Base-by-base conservation (phyloP, 169 alveolate species). In the Cryptosporidium parvum region DNA sequence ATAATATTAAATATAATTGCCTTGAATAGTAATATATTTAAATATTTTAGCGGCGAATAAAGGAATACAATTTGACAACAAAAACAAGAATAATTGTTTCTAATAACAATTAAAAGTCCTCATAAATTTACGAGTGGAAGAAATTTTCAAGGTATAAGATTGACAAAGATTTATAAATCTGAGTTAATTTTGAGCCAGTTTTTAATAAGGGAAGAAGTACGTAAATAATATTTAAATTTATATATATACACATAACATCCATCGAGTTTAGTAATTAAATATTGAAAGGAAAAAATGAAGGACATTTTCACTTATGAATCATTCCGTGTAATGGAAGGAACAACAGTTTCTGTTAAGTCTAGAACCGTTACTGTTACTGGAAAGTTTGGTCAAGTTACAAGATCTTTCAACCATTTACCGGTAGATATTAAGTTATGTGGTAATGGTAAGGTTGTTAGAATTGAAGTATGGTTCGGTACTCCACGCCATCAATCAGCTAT, bases 321-420 rank as follows among this genome's bases (percentile, higher is more conserved):
- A 62, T 80, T 80, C 53, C 89, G 89, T 62, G 89, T 80, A 26
- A 62, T 80, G 89, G 89, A 80, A 21, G 89, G 89, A 26, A 80
- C 89, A 48, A 80, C 67, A 33, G 98, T 98, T 42, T 92, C 95
- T 51, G 96, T 95, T 85, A 96, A 96, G 91, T 92, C 99, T 44
- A 95, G 99, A 92, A 95, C 92, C 84, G 99, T 98, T 51, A 97
- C 98, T 33, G 99, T 99, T 69, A 94, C 94, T 93, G 99, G 99
- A 72, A 98, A 98, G 86, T 93, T 95, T 80, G 99, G 99, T 68
- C 96, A 95, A 51, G 94, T 98, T 91, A 95, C 94, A 70, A 97
- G 98, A 86, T 94, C 95, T 91, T 97, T 99, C 94, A 96, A 97
- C 75, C 99, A 98, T 94, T 91, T 98, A 84, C 99, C 99, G 51